Evolutionary conservation across 1,139 yeast genomes (phyloP), one percentile per base, ranked within the genome.

Genomic region (Entelexis sorbosivorans): DNA sequence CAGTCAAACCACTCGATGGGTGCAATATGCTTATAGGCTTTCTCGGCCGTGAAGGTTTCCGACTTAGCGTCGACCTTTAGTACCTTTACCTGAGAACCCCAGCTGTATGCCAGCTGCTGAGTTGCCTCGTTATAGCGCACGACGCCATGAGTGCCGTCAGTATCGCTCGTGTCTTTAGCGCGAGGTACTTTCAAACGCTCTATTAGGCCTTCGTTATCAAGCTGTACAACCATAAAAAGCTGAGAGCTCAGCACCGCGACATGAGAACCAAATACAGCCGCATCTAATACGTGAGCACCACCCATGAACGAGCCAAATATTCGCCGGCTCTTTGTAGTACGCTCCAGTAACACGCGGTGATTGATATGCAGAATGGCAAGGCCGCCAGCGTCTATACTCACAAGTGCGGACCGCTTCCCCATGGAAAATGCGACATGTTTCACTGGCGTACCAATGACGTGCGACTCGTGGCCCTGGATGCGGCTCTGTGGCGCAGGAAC

Each of bases 21-120:
- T 52, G 77, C 79, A 4, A 68, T 67, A 32, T 73, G 67, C 0
- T 64, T 61, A 73, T 75, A 77, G 48, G 77, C 65, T 51, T 75
- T 75, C 17, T 73, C 68, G 53, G 71, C 68, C n/a, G 66, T 63
- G 31, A 79, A 58, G 46, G 64, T 24, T 3, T 59, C 59, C 56
- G 53, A 74, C 46, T 71, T 70, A 5, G 17, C 8, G 9, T 36
- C 40, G 49, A 74, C 73, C 45, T 69, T 70, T 13, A 74, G 56
- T 1, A 83, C 63, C 56, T 82, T 86, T 28, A 81, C 58, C 0
- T 84, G 64, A 0, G 78, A 74, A 47, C 78, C 72, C 84, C 88
- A 82, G 36, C 82, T 70, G 60, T 79, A 83, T 0, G 84, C 89
- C 40, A 86, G 64, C 53, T 73, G 69, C 36, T 56, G 56, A 17